These are phyloP conservation scores for Apiotrichum laibachii DNA, from an alignment of 1,284 basidiomycete species.

Conservation along the genomic window DNA sequence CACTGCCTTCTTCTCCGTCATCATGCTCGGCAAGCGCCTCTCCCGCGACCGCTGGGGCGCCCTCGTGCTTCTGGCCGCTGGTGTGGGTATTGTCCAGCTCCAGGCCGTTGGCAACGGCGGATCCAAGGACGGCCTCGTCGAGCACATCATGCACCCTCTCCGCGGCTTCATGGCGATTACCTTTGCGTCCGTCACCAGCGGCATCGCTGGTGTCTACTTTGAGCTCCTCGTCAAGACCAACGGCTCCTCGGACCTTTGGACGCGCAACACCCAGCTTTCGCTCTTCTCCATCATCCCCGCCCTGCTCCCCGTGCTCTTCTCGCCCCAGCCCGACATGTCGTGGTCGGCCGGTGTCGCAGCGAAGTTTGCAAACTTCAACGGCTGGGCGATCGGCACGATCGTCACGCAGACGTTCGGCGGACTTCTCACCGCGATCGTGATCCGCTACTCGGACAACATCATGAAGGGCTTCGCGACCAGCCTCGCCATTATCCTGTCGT, in stretches of 20 bases:
- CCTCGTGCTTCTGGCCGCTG: conserved; percentile 78
- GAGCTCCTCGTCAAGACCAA: conserved; percentile 94
- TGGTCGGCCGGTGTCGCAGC: conserved; percentile 34
- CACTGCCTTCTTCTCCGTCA: conserved; percentile 88
- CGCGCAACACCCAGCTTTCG: conserved; percentile 93
- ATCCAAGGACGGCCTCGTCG: background rate
- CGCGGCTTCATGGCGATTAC: conserved; percentile 81
- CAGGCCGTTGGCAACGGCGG: conserved; percentile 54
- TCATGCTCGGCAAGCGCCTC: conserved; percentile 78
- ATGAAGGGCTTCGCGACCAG: conserved; percentile 89
- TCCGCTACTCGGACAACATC: conserved; percentile 56
- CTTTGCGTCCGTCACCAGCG: conserved; percentile 90
- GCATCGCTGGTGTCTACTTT: conserved; percentile 97
- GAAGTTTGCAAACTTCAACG: conserved; percentile 61
- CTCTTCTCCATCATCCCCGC: conserved; percentile 91
- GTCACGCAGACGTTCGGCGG: conserved; percentile 85
- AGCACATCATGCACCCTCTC: conserved; percentile 63
- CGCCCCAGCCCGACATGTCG: conserved; percentile 43
- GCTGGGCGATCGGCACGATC: conserved; percentile 89
- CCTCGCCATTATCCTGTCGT: conserved; percentile 87
- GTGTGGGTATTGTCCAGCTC: conserved; percentile 90
- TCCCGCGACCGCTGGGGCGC: conserved; percentile 76
- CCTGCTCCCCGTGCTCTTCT: conserved; percentile 73
- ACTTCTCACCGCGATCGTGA: conserved; percentile 72
- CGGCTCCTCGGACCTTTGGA: conserved; percentile 70